Conservation (phyloP, 2,329 filamentous ascomycete genomes). For the Fusarium coffeatum region DNA sequence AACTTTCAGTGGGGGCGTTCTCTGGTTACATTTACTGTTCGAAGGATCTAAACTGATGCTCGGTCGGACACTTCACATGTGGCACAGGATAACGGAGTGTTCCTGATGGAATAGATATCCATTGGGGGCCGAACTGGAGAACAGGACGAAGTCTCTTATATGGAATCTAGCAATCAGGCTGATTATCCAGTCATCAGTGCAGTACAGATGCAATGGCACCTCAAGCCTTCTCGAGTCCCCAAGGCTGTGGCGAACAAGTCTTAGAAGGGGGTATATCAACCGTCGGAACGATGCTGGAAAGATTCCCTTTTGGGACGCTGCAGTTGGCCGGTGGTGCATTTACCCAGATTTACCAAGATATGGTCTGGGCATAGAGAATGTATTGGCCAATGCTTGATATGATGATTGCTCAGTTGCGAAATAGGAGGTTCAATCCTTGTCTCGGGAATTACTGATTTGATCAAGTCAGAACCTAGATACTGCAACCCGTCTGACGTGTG, state of each 20-base stretch:
- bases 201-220: slow-evolving; percentile 3
- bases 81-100: slow-evolving; percentile 13
- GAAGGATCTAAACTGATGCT: not conserved
- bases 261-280: not conserved
- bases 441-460: not conserved
- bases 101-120: not conserved
- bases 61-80: slow-evolving; percentile 3
- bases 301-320: slow-evolving; percentile 21
- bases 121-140: slow-evolving; percentile 8
- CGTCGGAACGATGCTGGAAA: slow-evolving; percentile 5
- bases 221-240: not conserved
- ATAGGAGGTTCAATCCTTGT: not conserved
- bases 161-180: slow-evolving; percentile 9
- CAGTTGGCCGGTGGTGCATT: slow-evolving; percentile 7
- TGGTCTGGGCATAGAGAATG: not conserved
- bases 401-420: not conserved
- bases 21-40: not conserved
- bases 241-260: not conserved
- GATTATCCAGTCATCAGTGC: not conserved
- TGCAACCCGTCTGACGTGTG: not conserved
- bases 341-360: not conserved
- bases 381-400: not conserved
- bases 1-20: slow-evolving; percentile 1
- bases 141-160: not conserved
- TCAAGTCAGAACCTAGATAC: not conserved